Evolutionary conservation across 805 yeast genomes (phyloP), one percentile per base, ranked within the genome.

Genomic region (Sugiyamaella americana): DNA sequence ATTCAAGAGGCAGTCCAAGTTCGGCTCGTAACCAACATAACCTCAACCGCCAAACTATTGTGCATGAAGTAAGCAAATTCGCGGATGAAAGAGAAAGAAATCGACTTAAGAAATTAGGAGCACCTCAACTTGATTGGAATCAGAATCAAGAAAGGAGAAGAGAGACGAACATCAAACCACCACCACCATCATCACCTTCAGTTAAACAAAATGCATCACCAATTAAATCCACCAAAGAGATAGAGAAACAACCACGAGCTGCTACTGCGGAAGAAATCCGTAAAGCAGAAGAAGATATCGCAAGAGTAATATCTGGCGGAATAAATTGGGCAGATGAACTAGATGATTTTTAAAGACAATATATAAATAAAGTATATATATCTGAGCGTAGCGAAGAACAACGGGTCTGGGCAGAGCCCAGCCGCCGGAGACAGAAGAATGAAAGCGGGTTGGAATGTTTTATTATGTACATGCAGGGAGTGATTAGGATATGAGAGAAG

Each of bases 381-480:
- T n/a, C n/a, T n/a, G n/a, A n/a, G n/a, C n/a, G n/a, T n/a, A n/a
- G n/a, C n/a, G n/a, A n/a, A n/a, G n/a, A n/a, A n/a, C n/a, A n/a
- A n/a, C n/a, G n/a, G n/a, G n/a, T n/a, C n/a, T n/a, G n/a, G n/a
- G n/a, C n/a, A n/a, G n/a, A n/a, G n/a, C n/a, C n/a, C n/a, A n/a
- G n/a, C n/a, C n/a, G n/a, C n/a, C n/a, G n/a, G n/a, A n/a, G n/a
- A n/a, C 43, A 5, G 44, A 51, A 13, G 64, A 63, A 11, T 65
- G 64, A 24, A 56, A 53, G 16, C 40, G 56, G 13, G 36, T 57
- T 11, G 67, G 63, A 26, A 26, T 26, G 13, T 8, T 26, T 8
- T 26, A 26, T 26, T 26, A 26, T 26, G 32, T 26, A 26, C 32
- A 26, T 26, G 32, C 32, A 26, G 32, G 13, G 32, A 26, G 13